Base-by-base conservation (phyloP, 2,329 filamentous ascomycete species). In the Penicillium sp. region DNA sequence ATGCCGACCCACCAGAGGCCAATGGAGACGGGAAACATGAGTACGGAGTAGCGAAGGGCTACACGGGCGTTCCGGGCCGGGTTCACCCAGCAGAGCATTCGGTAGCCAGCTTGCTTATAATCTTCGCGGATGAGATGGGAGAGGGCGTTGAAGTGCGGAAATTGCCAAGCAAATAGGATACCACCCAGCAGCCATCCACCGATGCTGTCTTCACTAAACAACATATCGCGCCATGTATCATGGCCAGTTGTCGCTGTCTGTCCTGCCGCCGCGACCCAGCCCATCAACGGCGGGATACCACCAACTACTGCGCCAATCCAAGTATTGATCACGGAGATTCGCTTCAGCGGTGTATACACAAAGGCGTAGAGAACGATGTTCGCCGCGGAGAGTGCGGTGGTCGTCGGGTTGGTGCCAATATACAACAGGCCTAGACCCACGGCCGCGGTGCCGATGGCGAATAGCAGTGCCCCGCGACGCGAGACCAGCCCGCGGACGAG, bases 61-160 rank as follows among this genome's bases (percentile, higher is more conserved):
- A 98, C 93, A 7, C 93, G 83, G 0, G 81, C 85, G 65, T 97
- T 97, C 62, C 86, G 82, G 0, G 84, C 83, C 0, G 91, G 89
- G 66, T 97, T 92, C 5, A 87, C 85, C 85, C 91, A 97, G 42
- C 81, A 82, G 3, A 97, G 78, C 93, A 86, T 86, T 52, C 77
- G 74, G 64, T 85, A 84, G 1, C 82, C 82, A 0, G 82, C 82
- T 29, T 72, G 70, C 57, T 84, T 86, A 76, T 98, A 98, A 68
- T 98, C 93, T 7, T 95, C 85, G 18, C 89, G 80, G 53, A 97
- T 95, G 3, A 82, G 78, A 81, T 92, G 95, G 41, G 88, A 91
- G 20, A 98, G 78, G 1, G 91, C 87, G 79, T 96, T 97, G 75
- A 98, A 98, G 72, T 98, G 93, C 3, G 93, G 90, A 66, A 98